phyloP scores from a whole-genome alignment of 192 early-diverging fungal species.

The Coemansia sp. region DNA sequence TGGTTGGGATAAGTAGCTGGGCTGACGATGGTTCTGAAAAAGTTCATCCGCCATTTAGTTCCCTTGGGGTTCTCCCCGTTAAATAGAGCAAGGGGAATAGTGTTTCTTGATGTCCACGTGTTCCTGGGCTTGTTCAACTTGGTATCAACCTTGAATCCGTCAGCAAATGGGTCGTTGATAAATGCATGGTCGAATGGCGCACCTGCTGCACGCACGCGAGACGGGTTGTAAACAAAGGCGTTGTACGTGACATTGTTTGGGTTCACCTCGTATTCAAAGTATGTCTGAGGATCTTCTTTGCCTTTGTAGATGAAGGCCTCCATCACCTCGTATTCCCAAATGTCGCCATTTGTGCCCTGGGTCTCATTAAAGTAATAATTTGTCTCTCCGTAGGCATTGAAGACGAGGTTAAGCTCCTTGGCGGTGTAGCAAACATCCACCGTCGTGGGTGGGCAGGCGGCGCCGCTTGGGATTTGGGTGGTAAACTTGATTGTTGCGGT shows the following conservation, averaged over 20 bases:
- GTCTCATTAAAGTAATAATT: constrained; percentile 42
- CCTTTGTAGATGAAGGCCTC: constrained; percentile 57
- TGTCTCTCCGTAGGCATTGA: constrained; percentile 42
- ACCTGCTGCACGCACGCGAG: constrained; percentile 28
- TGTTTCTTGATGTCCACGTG: constrained; percentile 24
- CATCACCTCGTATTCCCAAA: constrained; percentile 56
- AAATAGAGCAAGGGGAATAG: constrained; percentile 52
- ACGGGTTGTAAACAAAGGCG: constrained; percentile 54
- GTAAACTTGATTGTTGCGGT: constrained; percentile 30
- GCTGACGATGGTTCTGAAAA: constrained; percentile 50
- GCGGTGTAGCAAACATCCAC: constrained; percentile 53
- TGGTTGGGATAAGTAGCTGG: constrained; percentile 45
- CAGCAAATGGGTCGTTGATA: constrained; percentile 44
- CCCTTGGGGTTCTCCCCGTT: constrained; percentile 49
- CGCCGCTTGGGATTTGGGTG: constrained; percentile 27
- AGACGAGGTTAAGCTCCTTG: constrained; percentile 36
- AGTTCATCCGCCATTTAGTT: constrained; percentile 56
- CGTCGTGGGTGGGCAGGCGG: constrained; percentile 33
- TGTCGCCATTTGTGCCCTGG: constrained; percentile 53
- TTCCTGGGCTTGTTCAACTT: constrained; percentile 26
- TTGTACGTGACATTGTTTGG: constrained; percentile 56
- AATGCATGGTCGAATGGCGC: constrained; percentile 53
- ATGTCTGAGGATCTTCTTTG: constrained; percentile 43
- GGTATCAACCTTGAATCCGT: constrained; percentile 48
- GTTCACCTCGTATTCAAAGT: constrained; percentile 53